phyloP scores from a whole-genome alignment of 495 filamentous ascomycete genomes.

The Aspergillus diversus region DNA sequence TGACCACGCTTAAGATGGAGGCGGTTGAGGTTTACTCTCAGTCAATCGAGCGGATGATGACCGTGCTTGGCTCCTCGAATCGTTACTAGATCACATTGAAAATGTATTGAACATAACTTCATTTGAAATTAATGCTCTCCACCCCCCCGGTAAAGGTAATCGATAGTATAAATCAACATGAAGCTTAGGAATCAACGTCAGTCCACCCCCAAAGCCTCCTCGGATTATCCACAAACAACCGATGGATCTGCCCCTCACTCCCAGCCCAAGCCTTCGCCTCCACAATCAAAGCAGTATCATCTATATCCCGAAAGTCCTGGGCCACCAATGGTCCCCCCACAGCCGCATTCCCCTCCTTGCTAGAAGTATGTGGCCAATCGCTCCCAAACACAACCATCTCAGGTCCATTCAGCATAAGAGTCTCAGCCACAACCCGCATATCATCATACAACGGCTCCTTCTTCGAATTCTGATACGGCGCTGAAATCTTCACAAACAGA shows the following conservation, averaged over 20 bases:
- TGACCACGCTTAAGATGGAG: constrained; percentile 66
- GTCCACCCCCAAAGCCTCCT: neutral
- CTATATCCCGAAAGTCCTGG: neutral
- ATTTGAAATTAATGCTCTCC: too few species aligned
- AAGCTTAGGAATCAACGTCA: neutral
- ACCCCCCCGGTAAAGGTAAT: neutral
- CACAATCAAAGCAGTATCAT: neutral
- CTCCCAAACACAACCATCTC: constrained; percentile 9
- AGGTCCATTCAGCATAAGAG: neutral
- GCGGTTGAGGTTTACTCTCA: constrained; percentile 65
- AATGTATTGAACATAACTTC: too few species aligned
- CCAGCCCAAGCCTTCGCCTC: neutral
- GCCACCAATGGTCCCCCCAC: neutral
- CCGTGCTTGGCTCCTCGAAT: constrained; percentile 58
- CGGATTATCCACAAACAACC: constrained; percentile 5
- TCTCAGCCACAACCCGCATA: constrained; percentile 3
- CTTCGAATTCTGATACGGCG: constrained; percentile 4
- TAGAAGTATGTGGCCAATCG: constrained; percentile 2
- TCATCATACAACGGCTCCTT: constrained; percentile 1
- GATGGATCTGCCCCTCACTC: neutral
- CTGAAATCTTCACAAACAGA: constrained; percentile 2
- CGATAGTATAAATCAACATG: neutral
- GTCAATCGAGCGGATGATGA: constrained; percentile 67
- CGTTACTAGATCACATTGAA: neutral
- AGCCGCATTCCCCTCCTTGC: constrained; percentile 4